Conservation (phyloP, 139 green algal genomes). For the Chlorella sp. region DNA sequence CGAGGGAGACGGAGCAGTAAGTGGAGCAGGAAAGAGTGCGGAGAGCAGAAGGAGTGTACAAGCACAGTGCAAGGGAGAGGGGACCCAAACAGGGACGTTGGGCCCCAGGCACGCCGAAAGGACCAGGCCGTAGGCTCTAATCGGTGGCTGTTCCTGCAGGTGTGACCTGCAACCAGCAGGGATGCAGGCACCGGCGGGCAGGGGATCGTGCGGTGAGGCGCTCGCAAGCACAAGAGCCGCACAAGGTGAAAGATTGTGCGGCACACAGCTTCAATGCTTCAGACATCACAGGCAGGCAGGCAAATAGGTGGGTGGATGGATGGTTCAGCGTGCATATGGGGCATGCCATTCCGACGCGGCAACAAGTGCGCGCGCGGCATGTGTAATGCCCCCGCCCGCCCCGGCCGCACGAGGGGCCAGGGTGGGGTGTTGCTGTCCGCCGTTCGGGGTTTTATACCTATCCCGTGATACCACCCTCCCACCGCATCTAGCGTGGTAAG, state of each 20-base stretch:
- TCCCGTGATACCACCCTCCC: conserved; percentile 43
- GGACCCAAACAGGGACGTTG: too few species aligned
- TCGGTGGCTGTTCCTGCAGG: too few species aligned
- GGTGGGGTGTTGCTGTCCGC: conserved; percentile 26
- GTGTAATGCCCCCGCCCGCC: neutral
- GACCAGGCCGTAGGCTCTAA: too few species aligned
- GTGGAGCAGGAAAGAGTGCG: neutral
- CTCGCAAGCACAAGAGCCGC: too few species aligned
- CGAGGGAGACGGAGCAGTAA: neutral
- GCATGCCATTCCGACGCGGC: conserved; percentile 32
- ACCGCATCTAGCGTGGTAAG: conserved; percentile 4
- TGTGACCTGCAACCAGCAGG: too few species aligned
- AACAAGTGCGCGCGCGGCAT: neutral
- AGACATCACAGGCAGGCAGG: too few species aligned
- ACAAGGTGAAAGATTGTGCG: too few species aligned
- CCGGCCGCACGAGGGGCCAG: neutral
- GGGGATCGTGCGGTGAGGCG: too few species aligned
- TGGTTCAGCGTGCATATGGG: neutral
- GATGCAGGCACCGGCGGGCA: too few species aligned
- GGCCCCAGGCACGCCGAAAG: too few species aligned
- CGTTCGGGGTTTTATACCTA: conserved; percentile 17
- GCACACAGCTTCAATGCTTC: too few species aligned
- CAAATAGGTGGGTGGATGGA: neutral
- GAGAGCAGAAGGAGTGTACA: neutral
- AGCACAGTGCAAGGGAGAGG: neutral